A percentile compares a stretch with the other conserved stretches of the same genome.
These are phyloP conservation scores for Trichosporon faecale DNA, from an alignment of 1,284 basidiomycete species.

Conservation along the genomic window DNA sequence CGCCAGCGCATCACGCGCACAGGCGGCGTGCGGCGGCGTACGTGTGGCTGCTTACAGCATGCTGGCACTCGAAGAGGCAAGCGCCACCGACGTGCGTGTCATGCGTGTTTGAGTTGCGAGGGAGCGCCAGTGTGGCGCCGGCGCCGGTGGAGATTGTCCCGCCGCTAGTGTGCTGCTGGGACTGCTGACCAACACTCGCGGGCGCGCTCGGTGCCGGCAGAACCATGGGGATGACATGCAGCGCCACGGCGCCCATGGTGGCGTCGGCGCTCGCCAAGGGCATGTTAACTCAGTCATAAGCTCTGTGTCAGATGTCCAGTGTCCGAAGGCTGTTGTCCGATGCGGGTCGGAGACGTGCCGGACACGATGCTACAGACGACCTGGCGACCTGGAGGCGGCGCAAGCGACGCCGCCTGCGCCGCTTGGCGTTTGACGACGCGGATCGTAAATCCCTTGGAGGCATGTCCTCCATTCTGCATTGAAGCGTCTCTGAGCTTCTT, in stretches of 20 bases:
- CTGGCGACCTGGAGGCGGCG: not conserved
- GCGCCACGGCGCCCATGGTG: not conserved
- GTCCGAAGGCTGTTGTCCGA: not conserved
- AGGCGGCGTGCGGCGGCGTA: not conserved
- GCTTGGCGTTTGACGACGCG: not conserved
- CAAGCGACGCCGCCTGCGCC: too few species aligned
- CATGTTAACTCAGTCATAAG: not conserved
- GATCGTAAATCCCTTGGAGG: not conserved
- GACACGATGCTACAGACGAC: not conserved
- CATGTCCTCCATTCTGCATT: not conserved
- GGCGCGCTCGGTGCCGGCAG: not conserved
- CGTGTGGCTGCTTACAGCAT: not conserved
- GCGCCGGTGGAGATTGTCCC: not conserved
- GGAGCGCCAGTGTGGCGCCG: not conserved
- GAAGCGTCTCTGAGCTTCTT: not conserved
- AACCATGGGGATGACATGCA: not conserved
- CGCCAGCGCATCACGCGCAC: not conserved
- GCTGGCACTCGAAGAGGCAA: not conserved
- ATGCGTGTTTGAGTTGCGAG: not conserved
- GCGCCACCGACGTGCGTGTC: not conserved
- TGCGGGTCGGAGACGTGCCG: not conserved
- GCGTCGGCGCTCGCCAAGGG: not conserved
- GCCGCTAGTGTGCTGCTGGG: not conserved
- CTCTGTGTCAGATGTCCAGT: not conserved
- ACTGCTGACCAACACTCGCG: not conserved